Conservation (phyloP, 345 rosid species). For the Eucalyptus regnans region DNA sequence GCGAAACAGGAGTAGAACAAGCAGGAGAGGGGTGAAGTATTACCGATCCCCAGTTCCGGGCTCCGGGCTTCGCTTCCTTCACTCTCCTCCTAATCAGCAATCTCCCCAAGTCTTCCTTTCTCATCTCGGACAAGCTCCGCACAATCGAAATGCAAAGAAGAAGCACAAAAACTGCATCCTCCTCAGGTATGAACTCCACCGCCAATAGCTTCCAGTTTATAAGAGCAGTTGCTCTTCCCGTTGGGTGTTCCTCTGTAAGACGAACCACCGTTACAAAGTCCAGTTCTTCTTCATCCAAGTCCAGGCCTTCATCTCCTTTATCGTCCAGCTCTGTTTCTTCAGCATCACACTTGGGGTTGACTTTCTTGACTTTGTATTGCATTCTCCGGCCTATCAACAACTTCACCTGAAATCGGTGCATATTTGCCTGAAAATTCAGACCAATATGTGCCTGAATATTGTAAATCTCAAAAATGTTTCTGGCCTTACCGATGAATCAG, state of each 20-base stretch:
- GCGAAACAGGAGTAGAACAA: constrained; percentile 11
- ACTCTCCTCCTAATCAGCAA: constrained; percentile 52
- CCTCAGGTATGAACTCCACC: constrained; percentile 58
- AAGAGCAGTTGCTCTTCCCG: constrained; percentile 65
- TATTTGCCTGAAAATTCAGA: neutral
- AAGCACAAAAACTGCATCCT: constrained; percentile 60
- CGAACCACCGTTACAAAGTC: constrained; percentile 56
- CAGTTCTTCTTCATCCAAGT: constrained; percentile 7
- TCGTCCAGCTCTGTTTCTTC: neutral
- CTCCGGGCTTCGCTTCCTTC: constrained; percentile 55
- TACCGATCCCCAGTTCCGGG: constrained; percentile 82
- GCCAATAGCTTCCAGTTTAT: constrained; percentile 73
- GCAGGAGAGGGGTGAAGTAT: constrained; percentile 24
- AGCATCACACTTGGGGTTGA: neutral
- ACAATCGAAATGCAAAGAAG: constrained; percentile 54
- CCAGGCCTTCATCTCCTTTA: constrained; percentile 2
- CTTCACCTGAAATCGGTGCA: constrained; percentile 21
- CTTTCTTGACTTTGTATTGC: constrained; percentile 30
- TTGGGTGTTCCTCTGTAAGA: constrained; percentile 42
- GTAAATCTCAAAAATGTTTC: neutral
- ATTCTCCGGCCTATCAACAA: constrained; percentile 56
- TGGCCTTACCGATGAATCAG: constrained; percentile 31
- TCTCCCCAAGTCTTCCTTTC: constrained; percentile 54
- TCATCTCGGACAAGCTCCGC: constrained; percentile 54
- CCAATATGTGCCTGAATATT: neutral